Evolutionary conservation across 2,329 filamentous ascomycete species (phyloP), one percentile per base, ranked within the genome.

Genomic region (Aspergillus cejpii): DNA sequence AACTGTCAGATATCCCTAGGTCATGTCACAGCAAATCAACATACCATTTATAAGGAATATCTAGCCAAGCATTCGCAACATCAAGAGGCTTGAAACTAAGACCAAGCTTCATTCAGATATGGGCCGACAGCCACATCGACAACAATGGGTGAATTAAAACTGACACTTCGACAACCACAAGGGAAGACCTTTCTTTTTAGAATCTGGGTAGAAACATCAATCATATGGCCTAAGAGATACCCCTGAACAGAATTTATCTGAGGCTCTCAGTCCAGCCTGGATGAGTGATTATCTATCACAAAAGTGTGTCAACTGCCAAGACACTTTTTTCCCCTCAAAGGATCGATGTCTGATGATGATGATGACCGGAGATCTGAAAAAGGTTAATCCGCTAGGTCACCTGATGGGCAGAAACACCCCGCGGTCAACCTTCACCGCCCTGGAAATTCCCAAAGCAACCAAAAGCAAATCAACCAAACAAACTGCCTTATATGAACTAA

Each of bases 401-500:
- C 34, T 59, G 59, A 60, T 41, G 20, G 57, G 56, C 58, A 53
- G 46, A 58, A 53, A 27, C 45, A 55, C 56, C 49, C 52, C 53
- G 48, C 51, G 50, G 47, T 40, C 49, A 40, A 39, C 27, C 17
- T 47, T 60, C 57, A 62, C 58, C 59, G 58, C 59, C 59, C 40
- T 45, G 41, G 38, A 41, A 50, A 49, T 51, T 54, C 48, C 53
- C 31, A 34, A 34, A 34, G 31, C 31, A 34, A 34, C 31, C 31
- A 12, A 54, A 53, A 56, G 57, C 57, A 53, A 45, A n/a, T n/a
- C 51, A 48, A 50, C 58, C 54, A 62, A 61, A 61, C 59, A 63
- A 63, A 63, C 56, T 60, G 55, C 58, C 59, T 47, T 55, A 57
- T 55, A 51, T 55, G 57, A 58, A 59, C 52, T 47, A 58, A 59